These are phyloP conservation scores for Trichoderma sp. DNA, from an alignment of 2,329 filamentous ascomycete species.

Conservation along the genomic window DNA sequence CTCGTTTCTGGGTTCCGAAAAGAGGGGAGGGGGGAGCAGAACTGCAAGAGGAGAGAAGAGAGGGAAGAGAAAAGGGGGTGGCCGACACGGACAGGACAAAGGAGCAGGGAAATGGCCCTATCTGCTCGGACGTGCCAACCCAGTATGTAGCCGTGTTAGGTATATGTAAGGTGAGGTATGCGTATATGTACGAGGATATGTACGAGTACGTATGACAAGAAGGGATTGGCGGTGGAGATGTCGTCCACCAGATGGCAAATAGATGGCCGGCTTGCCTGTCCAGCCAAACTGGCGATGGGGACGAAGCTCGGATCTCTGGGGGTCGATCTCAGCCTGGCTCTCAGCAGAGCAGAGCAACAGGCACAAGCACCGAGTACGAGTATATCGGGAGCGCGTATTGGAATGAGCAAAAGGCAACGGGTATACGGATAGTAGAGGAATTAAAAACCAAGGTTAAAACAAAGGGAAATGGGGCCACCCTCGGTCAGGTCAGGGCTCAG, in stretches of 20 bases:
- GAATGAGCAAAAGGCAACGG: neutral
- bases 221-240: neutral
- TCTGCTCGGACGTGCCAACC: neutral
- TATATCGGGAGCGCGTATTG: neutral
- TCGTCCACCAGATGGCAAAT: neutral
- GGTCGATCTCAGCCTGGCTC: neutral
- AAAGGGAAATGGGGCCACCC: slow-evolving; percentile 1
- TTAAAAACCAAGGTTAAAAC: neutral
- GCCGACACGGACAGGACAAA: neutral
- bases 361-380: neutral
- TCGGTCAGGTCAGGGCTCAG: slow-evolving; percentile 7
- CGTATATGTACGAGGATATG: neutral
- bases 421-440: neutral
- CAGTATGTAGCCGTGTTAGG: neutral
- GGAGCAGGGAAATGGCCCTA: neutral
- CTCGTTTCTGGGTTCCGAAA: neutral
- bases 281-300: neutral
- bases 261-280: neutral
- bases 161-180: neutral
- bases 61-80: neutral
- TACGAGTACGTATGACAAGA: neutral
- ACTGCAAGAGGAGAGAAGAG: neutral
- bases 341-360: neutral
- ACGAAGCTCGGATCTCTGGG: neutral
- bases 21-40: neutral